These are phyloP conservation scores for Eimeria brunetti DNA, from an alignment of 169 alveolate species.

Conservation along the genomic window DNA sequence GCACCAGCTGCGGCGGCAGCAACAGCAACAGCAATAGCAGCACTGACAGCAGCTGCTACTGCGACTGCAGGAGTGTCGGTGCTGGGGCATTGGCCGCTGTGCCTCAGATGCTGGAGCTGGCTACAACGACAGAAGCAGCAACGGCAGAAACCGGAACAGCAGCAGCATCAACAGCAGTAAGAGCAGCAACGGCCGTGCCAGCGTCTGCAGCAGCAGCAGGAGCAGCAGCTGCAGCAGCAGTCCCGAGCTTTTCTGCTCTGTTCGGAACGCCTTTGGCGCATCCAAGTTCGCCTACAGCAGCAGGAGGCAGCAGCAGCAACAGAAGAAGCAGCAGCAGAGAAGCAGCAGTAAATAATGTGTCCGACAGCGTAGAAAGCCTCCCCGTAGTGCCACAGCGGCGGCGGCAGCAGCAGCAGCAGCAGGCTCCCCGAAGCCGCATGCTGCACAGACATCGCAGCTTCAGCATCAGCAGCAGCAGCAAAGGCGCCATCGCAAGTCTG, in stretches of 20 bases:
- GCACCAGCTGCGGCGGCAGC: constrained; percentile 16
- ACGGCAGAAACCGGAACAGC: neutral
- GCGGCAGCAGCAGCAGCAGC: constrained; percentile 10
- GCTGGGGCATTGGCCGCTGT: neutral
- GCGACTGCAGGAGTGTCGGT: constrained; percentile 5
- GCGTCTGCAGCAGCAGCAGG: constrained; percentile 9
- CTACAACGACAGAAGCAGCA: neutral
- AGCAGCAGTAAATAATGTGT: neutral
- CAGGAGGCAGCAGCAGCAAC: neutral
- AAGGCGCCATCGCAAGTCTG: neutral
- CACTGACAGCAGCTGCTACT: neutral
- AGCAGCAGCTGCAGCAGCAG: constrained; percentile 29
- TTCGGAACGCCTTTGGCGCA: neutral
- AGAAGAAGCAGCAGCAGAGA: neutral
- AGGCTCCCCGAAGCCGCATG: constrained; percentile 41
- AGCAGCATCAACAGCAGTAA: neutral
- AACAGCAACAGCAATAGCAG: neutral
- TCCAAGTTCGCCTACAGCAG: neutral
- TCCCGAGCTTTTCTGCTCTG: constrained; percentile 7
- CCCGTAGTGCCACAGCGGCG: constrained; percentile 54
- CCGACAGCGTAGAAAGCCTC: constrained; percentile 38
- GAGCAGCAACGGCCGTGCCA: neutral
- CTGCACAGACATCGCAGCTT: constrained; percentile 43
- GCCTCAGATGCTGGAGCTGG: neutral
- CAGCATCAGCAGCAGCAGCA: constrained; percentile 58